Evolutionary conservation across 2,329 filamentous ascomycete genomes (phyloP).

Genomic region (Chlorencoelia australis): DNA sequence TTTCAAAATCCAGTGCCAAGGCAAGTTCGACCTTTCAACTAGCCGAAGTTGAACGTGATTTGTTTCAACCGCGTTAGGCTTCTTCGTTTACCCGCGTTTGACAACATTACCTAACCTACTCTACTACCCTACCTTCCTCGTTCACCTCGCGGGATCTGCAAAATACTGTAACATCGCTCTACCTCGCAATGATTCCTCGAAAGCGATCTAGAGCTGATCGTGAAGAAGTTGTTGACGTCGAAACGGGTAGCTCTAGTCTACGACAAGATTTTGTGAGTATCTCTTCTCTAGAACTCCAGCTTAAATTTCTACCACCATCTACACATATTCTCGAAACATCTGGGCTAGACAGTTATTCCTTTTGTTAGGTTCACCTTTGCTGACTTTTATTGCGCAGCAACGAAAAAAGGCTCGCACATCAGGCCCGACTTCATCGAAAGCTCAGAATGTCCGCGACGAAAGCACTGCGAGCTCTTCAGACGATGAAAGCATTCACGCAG

Average conservation of each 20-base stretch:
- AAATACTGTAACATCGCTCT: no score
- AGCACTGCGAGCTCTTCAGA: constrained; percentile 17
- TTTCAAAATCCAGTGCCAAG: no score
- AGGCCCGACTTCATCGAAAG: constrained; percentile 11
- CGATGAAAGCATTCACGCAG: constrained; percentile 23
- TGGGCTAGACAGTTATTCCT: no score
- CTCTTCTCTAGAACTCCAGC: not conserved
- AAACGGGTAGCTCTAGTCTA: constrained; percentile 22
- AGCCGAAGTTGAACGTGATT: no score
- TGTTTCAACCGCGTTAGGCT: no score
- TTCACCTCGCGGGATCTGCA: no score
- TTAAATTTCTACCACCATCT: not conserved
- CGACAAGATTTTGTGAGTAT: constrained; percentile 10
- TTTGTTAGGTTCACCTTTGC: no score
- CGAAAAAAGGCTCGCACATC: constrained; percentile 34
- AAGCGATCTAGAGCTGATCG: constrained; percentile 31
- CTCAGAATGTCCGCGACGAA: constrained; percentile 9
- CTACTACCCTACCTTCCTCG: no score
- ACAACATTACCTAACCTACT: no score
- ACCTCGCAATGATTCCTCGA: constrained; percentile 30
- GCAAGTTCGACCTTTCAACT: no score
- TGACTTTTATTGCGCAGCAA: constrained; percentile 24
- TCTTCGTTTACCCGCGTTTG: no score
- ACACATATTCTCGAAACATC: no score
- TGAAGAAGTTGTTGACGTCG: constrained; percentile 25